Evolutionary conservation across 2,329 filamentous ascomycete species (phyloP), one percentile per base, ranked within the genome.

Genomic region (Ambrosiella beaveri): DNA sequence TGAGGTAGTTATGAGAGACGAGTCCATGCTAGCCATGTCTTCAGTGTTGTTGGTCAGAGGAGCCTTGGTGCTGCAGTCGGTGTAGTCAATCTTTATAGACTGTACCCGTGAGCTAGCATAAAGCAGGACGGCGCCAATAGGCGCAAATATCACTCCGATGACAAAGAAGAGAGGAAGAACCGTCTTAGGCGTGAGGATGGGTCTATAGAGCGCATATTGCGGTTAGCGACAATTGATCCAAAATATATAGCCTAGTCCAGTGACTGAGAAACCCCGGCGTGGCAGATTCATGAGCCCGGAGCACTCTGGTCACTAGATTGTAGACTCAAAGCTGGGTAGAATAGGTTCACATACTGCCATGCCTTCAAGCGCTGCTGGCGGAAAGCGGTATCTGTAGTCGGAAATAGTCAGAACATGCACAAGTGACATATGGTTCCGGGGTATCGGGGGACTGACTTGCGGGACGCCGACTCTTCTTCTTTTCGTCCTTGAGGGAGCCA

Each of bases 291-390:
- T 27, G 5, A 4, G 27, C 27, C 44, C 5, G 11, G 44, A 15
- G 11, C 44, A 47, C 44, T 47, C 44, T 13, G 44, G 7, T 2
- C 7, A 17, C 27, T 4, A 27, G 27, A 27, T 27, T 27, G 27
- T 27, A 27, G 27, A 27, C 27, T 27, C 27, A 4, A 27, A 27
- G n/a, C 11, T 47, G 44, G 44, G 13, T 13, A 15, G 36, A 17
- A 40, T 39, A 17, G 36, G 36, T 38, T 12, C 12, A 59, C 88
- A 72, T 76, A 94, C 85, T 98, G 93, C 93, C 93, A 98, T 74
- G 93, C 93, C 74, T 97, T 96, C 71, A 98, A 74, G 68, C 93
- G 84, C 72, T 98, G 93, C 70, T 98, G 93, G 65, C 93, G 81
- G 69, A 97, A 98, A 9, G 93, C 93, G 61, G 91, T 97, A 74